Evolutionary conservation across 331 rosid species (phyloP).

Genomic region (Phaseolus coccineus): DNA sequence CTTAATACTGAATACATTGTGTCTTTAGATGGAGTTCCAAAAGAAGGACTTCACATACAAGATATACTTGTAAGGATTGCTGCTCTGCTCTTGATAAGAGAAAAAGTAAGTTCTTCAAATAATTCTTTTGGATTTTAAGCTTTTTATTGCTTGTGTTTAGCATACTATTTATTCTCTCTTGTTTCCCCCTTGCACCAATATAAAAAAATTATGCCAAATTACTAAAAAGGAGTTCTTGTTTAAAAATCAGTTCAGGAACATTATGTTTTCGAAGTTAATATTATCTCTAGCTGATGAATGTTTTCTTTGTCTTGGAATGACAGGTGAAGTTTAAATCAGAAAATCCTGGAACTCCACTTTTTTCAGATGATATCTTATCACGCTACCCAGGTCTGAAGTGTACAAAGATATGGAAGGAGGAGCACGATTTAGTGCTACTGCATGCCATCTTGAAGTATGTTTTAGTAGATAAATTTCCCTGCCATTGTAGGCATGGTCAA

Average conservation of each 20-base stretch:
- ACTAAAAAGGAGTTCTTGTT: too few species aligned
- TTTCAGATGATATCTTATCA: constrained; percentile 65
- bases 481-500: neutral
- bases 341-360: constrained; percentile 63
- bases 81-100: constrained; percentile 65
- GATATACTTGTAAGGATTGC: constrained; percentile 89
- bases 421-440: constrained; percentile 72
- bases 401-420: constrained; percentile 84
- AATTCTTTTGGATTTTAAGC: neutral
- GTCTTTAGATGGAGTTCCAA: constrained; percentile 92
- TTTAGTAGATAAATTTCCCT: neutral
- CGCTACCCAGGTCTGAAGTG: constrained; percentile 83
- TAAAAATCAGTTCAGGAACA: too few species aligned
- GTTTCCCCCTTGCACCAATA: too few species aligned
- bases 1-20: constrained; percentile 19
- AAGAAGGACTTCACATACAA: constrained; percentile 88
- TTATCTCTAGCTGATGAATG: constrained; percentile 34
- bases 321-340: constrained; percentile 71
- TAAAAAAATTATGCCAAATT: too few species aligned
- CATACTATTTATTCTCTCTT: neutral
- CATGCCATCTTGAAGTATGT: constrained; percentile 85
- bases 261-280: neutral
- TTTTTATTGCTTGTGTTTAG: constrained; percentile 10
- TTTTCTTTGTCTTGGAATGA: constrained; percentile 42
- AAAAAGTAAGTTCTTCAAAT: constrained; percentile 66